A percentile compares a stretch with the other conserved stretches of the same genome.
Evolutionary conservation across 2,329 filamentous ascomycete genomes (phyloP).

Genomic region (Seiridium unicorne): DNA sequence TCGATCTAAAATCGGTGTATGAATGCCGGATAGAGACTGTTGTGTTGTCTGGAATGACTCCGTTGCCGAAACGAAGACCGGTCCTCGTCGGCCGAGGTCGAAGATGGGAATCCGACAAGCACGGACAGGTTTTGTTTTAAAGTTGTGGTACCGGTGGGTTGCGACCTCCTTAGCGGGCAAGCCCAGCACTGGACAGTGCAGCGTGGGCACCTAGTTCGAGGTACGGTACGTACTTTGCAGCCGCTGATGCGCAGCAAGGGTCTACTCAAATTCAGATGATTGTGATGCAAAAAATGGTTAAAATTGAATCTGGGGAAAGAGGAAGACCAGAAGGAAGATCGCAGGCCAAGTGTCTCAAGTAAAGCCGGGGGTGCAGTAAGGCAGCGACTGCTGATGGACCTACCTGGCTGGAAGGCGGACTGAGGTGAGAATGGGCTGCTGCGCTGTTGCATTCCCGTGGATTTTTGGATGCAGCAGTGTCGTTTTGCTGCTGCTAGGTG

Average conservation of each 20-base stretch:
- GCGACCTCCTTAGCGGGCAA: not conserved
- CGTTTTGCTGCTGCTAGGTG: not conserved
- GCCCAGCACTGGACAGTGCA: not conserved
- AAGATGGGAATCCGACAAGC: not conserved
- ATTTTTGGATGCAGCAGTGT: not conserved
- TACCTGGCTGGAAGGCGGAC: too few relatives aligned
- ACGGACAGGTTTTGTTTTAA: constrained; percentile 1
- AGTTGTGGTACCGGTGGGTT: not conserved
- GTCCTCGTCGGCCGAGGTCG: not conserved
- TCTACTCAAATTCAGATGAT: not conserved
- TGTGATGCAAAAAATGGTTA: not conserved
- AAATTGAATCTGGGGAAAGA: not conserved
- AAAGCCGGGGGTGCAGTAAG: too few relatives aligned
- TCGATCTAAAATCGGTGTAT: not conserved
- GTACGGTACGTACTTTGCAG: not conserved
- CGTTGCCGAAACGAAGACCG: not conserved
- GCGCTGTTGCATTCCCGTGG: not conserved
- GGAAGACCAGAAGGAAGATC: not conserved
- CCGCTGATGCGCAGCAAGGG: not conserved
- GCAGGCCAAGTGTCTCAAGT: not conserved
- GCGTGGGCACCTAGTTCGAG: not conserved
- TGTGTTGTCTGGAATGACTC: not conserved
- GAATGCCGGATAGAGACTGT: not conserved
- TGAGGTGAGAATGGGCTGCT: not conserved
- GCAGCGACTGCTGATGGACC: too few relatives aligned